phyloP scores from a whole-genome alignment of 805 yeast species.

The Cyberlindnera euphorbiae region DNA sequence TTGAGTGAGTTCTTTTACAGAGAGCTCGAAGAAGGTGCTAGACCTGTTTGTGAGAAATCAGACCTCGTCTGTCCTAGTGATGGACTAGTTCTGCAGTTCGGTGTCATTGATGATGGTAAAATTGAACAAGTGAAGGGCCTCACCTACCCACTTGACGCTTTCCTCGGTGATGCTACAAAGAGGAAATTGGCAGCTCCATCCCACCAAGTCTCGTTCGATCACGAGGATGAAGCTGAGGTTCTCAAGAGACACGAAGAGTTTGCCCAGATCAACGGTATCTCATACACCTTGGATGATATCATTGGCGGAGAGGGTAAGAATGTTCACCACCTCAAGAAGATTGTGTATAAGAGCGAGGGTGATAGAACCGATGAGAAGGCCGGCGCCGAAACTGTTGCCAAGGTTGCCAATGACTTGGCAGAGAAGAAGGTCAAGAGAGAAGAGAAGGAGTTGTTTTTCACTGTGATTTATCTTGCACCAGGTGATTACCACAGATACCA shows the following conservation, averaged over 20 bases:
- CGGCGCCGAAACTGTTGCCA: constrained; percentile 32
- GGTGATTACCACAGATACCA: constrained; percentile 98
- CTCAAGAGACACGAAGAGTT: constrained; percentile 61
- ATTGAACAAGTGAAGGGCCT: constrained; percentile 97
- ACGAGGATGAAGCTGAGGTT: constrained; percentile 35
- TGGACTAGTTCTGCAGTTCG: constrained; percentile 84
- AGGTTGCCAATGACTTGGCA: constrained; percentile 31
- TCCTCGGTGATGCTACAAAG: constrained; percentile 57
- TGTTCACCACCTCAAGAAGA: constrained; percentile 40
- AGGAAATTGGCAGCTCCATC: constrained; percentile 50
- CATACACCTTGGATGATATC: constrained; percentile 64
- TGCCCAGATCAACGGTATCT: constrained; percentile 73
- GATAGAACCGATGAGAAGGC: constrained; percentile 46
- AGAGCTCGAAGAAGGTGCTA: constrained; percentile 64
- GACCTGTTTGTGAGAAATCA: constrained; percentile 66
- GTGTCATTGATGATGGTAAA: constrained; percentile 73
- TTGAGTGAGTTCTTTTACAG: constrained; percentile 91
- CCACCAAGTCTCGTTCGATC: constrained; percentile 42
- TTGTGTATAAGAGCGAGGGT: constrained; percentile 59
- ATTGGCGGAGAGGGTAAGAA: constrained; percentile 48
- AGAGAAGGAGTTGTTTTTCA: constrained; percentile 66
- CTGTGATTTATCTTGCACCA: constrained; percentile 94
- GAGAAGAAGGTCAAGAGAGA: constrained; percentile 22
- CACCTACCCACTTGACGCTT: constrained; percentile 84
- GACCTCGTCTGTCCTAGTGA: constrained; percentile 88